Percentiles rank a stretch among this genome's conserved stretches.
These are phyloP conservation scores for Hibiscus mutabilis DNA, from an alignment of 345 rosid species.

Conservation along the genomic window DNA sequence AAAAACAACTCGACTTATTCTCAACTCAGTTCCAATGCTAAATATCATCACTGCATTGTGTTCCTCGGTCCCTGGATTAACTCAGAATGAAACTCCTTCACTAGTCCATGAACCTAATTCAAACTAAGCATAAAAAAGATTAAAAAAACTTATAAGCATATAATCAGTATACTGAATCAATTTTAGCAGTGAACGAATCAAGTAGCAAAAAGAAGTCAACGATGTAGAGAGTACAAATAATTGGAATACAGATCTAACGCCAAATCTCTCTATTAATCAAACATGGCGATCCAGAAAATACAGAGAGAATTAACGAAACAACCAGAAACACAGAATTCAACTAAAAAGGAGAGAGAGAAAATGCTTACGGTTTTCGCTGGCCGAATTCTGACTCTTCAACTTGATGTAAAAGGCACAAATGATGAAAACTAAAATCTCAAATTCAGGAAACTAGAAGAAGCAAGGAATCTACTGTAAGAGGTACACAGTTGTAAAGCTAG, in stretches of 20 bases:
- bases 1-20: not conserved
- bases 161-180: not conserved
- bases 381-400: not conserved
- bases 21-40: not conserved
- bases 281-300: not conserved
- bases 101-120: not conserved
- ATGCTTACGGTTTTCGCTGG: slow-evolving; percentile 7
- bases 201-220: not conserved
- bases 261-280: not conserved
- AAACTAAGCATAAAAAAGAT: not conserved
- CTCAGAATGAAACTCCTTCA: not conserved
- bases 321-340: not conserved
- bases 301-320: not conserved
- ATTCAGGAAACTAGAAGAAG: not conserved
- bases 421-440: not conserved
- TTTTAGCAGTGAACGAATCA: not conserved
- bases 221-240: not conserved
- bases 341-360: not conserved
- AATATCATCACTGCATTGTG: slow-evolving; percentile 30
- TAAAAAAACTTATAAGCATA: not conserved
- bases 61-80: slow-evolving; percentile 3
- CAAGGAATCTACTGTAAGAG: not conserved
- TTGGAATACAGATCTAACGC: not conserved
- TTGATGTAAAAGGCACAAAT: not conserved
- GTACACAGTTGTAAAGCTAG: not conserved